Evolutionary conservation across 805 yeast species (phyloP), one percentile per base, ranked within the genome.

Genomic region (Wickerhamiella hasegawae): DNA sequence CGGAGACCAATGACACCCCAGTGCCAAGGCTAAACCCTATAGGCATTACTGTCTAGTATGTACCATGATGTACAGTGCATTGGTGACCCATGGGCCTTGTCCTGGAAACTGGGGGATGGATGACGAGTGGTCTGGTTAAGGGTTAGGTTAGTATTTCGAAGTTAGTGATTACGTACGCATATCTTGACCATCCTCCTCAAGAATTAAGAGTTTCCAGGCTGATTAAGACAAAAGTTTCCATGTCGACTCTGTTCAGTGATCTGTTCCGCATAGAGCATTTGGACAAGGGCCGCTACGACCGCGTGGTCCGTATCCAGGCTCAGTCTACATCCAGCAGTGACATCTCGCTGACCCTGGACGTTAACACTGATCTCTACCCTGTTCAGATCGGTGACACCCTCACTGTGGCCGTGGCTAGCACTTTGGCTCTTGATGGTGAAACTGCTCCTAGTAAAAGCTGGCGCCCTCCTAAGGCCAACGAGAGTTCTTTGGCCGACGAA

Each of bases 301-400:
- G 79, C 53, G 95, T 87, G 14, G 65, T 82, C 17, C 80, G 98
- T 51, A 70, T 87, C 48, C 80, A 80, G 48, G 96, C 90, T 15
- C 73, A 74, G 44, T 82, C 95, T 18, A 77, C 85, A 31, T 74
- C 94, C 23, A 71, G 83, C 31, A 64, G 68, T 40, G 92, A 79
- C 45, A 73, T 85, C 45, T 77, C 76, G 47, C 69, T 87, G 52
- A 79, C 93, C 4, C 65, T 87, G 44, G 98, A 87, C 57, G 69
- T 87, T 55, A 87, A 90, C 62, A 71, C 82, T 30, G 98, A 87
- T 54, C 66, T 90, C 44, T 87, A 83, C 64, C 95, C 96, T 17
- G 82, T 87, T 22, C 61, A 69, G 38, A 61, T 64, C 39, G 73
- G 74, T 40, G 93, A 82, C 51, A 73, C 84, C 18, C 63, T 87